Percentiles rank a stretch among this genome's conserved stretches.
phyloP scores from a whole-genome alignment of 352 stramenopile species.

The Phytophthora brassicae region DNA sequence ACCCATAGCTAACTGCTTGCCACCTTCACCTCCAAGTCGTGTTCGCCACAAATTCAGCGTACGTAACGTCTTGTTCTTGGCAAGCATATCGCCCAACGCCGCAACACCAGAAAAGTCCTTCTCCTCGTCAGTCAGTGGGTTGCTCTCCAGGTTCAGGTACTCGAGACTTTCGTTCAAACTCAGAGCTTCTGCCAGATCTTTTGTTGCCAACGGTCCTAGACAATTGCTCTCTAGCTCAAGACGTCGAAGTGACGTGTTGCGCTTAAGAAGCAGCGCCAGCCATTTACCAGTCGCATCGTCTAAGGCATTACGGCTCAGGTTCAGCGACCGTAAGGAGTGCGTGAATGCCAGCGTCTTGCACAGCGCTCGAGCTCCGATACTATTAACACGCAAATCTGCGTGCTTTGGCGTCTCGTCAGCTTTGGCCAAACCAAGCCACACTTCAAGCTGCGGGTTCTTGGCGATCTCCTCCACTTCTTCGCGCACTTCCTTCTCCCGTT shows the following conservation, averaged over 20 bases:
- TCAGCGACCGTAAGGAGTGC: constrained; percentile 64
- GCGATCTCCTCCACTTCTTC: constrained; percentile 79
- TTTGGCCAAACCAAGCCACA: constrained; percentile 70
- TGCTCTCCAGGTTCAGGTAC: constrained; percentile 76
- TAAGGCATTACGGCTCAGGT: constrained; percentile 63
- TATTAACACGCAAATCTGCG: constrained; percentile 54
- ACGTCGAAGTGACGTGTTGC: constrained; percentile 60
- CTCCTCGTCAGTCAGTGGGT: constrained; percentile 76
- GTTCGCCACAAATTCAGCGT: constrained; percentile 80
- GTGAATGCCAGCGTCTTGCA: constrained; percentile 75
- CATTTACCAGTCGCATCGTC: constrained; percentile 67
- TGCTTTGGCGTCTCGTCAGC: constrained; percentile 53
- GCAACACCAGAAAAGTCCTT: constrained; percentile 68
- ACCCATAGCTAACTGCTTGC: constrained; percentile 61
- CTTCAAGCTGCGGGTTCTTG: constrained; percentile 63
- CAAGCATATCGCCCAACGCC: constrained; percentile 57
- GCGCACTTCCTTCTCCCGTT: constrained; percentile 67
- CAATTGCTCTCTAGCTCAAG: constrained; percentile 74
- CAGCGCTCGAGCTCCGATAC: constrained; percentile 55
- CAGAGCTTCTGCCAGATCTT: constrained; percentile 61
- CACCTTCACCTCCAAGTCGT: constrained; percentile 60
- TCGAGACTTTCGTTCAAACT: constrained; percentile 51
- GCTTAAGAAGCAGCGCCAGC: constrained; percentile 56
- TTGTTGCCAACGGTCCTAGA: constrained; percentile 50
- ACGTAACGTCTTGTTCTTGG: constrained; percentile 57